Base-by-base conservation (phyloP, 2,329 filamentous ascomycete genomes). In the Ceratocystis alfenasii region DNA sequence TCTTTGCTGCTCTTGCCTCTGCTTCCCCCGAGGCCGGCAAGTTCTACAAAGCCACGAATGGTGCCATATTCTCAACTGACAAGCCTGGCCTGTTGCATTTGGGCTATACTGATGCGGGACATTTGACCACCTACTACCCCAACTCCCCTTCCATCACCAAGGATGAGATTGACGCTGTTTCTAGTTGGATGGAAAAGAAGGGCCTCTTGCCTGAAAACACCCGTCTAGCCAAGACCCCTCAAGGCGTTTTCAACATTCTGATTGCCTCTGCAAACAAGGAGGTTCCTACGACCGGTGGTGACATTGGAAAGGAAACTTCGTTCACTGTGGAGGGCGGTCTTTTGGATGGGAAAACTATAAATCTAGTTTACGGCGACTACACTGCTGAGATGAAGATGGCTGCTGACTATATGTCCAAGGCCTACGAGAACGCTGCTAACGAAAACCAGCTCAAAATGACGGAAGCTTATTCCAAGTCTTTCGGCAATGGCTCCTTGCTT, bases 101-200 rank as follows among this genome's bases (percentile, higher is more conserved):
- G 30, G 89, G 89, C 50, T 92, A 88, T 73, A 80, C 84, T 0
- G 87, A 89, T 45, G 80, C 85, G 36, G 88, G 88, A 41, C 88
- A 93, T 74, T 81, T 91, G 81, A 90, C 87, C 2, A 88, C 87
- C 1, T 94, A 93, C 75, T 94, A 93, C 74, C 89, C 89, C 0
- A 83, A 89, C 69, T 91, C 88, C 3, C 80, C 86, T 6, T 78
- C 79, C 57, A 91, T 94, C 72, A 89, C 85, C 48, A 85, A 90
- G 75, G 79, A 81, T 44, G 89, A 93, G 73, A 90, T 94, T 66
- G 82, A 82, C 55, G 83, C 83, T 20, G 80, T 93, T 63, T 85
- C 87, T n/a, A 80, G 83, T 66, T 88, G 87, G 76, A 83, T 90
- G 79, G 87, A 86, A 72, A 80, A 84, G 72, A 88, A 88, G 74